A percentile compares a stretch with the other conserved stretches of the same genome.
phyloP scores from a whole-genome alignment of 345 rosid species.

The Euphorbia lathyris region DNA sequence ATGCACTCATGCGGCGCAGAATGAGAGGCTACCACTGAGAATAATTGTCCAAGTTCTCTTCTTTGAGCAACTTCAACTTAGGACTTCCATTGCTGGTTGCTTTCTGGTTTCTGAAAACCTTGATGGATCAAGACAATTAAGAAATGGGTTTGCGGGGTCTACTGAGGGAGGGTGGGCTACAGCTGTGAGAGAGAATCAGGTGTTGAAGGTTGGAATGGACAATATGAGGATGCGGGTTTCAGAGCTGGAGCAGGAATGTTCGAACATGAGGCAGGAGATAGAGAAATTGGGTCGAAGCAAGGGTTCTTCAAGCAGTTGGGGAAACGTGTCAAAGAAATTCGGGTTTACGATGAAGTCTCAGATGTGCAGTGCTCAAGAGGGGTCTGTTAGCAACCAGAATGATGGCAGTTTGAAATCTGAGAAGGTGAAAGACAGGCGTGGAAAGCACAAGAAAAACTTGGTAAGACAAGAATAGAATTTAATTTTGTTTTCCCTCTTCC shows the following conservation, averaged over 20 bases:
- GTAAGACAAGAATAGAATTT: conserved; percentile 11
- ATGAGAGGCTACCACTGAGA: conserved; percentile 89
- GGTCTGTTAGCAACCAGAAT: conserved; percentile 70
- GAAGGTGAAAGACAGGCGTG: conserved; percentile 55
- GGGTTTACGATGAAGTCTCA: conserved; percentile 90
- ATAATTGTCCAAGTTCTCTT: conserved; percentile 88
- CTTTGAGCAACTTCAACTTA: conserved; percentile 99
- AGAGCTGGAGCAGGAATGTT: conserved; percentile 63
- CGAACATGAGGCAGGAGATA: conserved; percentile 83
- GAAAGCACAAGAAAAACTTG: conserved; percentile 56
- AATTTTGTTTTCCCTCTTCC: background rate
- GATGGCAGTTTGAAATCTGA: conserved; percentile 45
- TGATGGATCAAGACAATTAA: conserved; percentile 79
- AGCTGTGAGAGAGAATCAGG: conserved; percentile 94
- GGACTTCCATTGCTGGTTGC: conserved; percentile 96
- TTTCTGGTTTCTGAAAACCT: conserved; percentile 91
- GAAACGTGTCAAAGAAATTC: conserved; percentile 51
- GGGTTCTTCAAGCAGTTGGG: conserved; percentile 34
- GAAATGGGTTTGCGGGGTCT: conserved; percentile 72
- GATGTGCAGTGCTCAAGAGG: conserved; percentile 95
- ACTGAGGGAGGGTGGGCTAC: conserved; percentile 87
- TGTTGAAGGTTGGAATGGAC: conserved; percentile 94
- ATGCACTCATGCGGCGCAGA: conserved; percentile 96
- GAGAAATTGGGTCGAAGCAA: conserved; percentile 56
- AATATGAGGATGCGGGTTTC: conserved; percentile 87